Conservation (phyloP, 805 yeast species). For the Komagataella kurtzmanii region DNA sequence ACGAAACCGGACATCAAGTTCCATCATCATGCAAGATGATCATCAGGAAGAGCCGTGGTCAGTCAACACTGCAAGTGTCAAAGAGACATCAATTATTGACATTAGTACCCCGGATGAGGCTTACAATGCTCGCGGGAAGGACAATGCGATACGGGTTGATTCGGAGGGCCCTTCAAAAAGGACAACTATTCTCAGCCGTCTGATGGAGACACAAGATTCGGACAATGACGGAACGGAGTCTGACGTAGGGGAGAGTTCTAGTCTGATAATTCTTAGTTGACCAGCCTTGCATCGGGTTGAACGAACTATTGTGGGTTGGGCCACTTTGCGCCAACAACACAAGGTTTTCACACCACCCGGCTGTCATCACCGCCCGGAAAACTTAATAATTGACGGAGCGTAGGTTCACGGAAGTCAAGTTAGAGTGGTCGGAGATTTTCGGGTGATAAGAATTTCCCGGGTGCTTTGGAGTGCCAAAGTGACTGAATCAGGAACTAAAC, state of each 20-base stretch:
- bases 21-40: not conserved
- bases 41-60: not conserved
- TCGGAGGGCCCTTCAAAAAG: not conserved
- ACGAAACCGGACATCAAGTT: not conserved
- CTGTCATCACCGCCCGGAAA: not conserved
- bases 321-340: not conserved
- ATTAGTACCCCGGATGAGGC: not conserved
- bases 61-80: not conserved
- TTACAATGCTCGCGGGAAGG: not conserved
- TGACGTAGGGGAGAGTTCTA: not conserved
- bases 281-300: not conserved
- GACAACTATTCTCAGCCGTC: not conserved
- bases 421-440: not conserved
- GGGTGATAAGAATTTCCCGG: not conserved
- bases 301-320: not conserved
- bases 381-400: not conserved
- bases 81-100: not conserved
- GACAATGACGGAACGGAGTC: not conserved
- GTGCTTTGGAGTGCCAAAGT: not conserved
- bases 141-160: not conserved
- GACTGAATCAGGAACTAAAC: not conserved
- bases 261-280: not conserved
- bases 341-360: not conserved
- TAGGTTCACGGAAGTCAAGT: not conserved
- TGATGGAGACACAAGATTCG: not conserved